Evolutionary conservation across 2,329 filamentous ascomycete genomes (phyloP).

Genomic region (Trichothecium roseum): DNA sequence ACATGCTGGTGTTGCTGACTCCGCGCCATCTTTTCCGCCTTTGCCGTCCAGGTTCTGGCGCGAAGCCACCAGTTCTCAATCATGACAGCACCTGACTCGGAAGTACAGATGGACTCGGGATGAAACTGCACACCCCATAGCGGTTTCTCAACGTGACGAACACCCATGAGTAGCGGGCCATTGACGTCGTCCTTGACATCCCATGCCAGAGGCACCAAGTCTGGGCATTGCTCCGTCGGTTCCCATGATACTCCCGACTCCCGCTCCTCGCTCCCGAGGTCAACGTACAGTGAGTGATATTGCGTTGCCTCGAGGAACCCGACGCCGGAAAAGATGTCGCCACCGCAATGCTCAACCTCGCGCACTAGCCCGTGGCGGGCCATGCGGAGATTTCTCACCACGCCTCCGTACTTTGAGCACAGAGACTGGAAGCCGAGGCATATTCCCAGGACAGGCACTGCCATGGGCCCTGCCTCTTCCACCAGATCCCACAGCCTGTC

Average conservation of each 20-base stretch:
- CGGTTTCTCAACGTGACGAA: slow-evolving; percentile 57
- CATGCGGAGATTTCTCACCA: slow-evolving; percentile 55
- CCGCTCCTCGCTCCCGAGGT: slow-evolving; percentile 28
- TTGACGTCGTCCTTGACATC: slow-evolving; percentile 16
- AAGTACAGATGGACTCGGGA: slow-evolving; percentile 80
- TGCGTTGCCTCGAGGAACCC: slow-evolving; percentile 59
- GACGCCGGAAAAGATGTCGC: no score
- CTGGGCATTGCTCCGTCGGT: slow-evolving; percentile 21
- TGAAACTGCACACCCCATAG: slow-evolving; percentile 89
- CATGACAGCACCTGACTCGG: slow-evolving; percentile 51
- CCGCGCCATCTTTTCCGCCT: slow-evolving; percentile 49
- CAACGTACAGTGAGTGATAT: slow-evolving; percentile 58
- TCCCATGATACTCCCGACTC: not conserved
- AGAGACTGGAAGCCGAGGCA: slow-evolving; percentile 86
- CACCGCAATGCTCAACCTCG: no score
- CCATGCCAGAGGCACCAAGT: slow-evolving; percentile 54
- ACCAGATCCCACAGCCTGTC: slow-evolving; percentile 62
- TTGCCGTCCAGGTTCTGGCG: no score
- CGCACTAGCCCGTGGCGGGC: slow-evolving; percentile 78
- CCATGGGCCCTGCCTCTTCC: slow-evolving; percentile 38
- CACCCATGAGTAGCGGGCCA: slow-evolving; percentile 64
- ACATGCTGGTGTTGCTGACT: no score
- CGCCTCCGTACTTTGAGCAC: slow-evolving; percentile 55
- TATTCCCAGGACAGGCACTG: slow-evolving; percentile 81
- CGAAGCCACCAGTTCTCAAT: slow-evolving; percentile 78